A percentile compares a stretch with the other conserved stretches of the same genome.
These are phyloP conservation scores for Wallacemonas rigidus DNA, from an alignment of 208 protist genomes.

Conservation along the genomic window DNA sequence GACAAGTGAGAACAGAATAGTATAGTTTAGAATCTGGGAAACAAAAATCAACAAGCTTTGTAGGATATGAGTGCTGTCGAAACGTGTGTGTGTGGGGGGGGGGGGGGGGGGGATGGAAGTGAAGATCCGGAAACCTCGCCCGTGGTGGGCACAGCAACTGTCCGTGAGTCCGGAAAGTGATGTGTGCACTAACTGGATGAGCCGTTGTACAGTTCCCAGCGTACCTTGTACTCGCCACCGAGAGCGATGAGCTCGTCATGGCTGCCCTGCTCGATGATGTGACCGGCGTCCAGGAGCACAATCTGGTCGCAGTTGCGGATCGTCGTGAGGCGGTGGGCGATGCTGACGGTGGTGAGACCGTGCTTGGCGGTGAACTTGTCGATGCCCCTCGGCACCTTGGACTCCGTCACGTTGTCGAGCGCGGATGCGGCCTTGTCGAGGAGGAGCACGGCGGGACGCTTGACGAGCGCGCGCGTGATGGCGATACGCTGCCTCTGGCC, in stretches of 20 bases:
- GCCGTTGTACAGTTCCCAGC: not conserved
- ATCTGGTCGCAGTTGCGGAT: conserved; percentile 88
- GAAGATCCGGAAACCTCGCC: too few species aligned
- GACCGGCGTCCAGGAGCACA: conserved; percentile 32
- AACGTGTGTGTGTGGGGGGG: too few species aligned
- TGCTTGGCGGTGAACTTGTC: conserved; percentile 67
- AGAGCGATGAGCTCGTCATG: conserved; percentile 57
- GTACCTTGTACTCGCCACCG: conserved; percentile 47
- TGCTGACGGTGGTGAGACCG: conserved; percentile 73
- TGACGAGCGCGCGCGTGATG: conserved; percentile 84
- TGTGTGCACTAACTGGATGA: not conserved
- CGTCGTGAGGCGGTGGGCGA: conserved; percentile 89
- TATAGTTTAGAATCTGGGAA: too few species aligned
- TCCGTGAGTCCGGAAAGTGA: too few species aligned
- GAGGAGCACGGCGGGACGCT: conserved; percentile 72
- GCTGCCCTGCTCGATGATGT: conserved; percentile 56
- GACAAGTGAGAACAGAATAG: not conserved
- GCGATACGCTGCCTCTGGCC: conserved; percentile 93
- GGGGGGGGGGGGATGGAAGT: too few species aligned
- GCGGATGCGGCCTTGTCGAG: conserved; percentile 92
- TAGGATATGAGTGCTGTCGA: too few species aligned
- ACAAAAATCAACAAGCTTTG: too few species aligned
- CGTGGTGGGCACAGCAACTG: too few species aligned
- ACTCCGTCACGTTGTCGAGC: conserved; percentile 89
- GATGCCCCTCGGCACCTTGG: conserved; percentile 79